Evolutionary conservation across 305 asterid species (phyloP).

Genomic region (Fraxinus floribunda): DNA sequence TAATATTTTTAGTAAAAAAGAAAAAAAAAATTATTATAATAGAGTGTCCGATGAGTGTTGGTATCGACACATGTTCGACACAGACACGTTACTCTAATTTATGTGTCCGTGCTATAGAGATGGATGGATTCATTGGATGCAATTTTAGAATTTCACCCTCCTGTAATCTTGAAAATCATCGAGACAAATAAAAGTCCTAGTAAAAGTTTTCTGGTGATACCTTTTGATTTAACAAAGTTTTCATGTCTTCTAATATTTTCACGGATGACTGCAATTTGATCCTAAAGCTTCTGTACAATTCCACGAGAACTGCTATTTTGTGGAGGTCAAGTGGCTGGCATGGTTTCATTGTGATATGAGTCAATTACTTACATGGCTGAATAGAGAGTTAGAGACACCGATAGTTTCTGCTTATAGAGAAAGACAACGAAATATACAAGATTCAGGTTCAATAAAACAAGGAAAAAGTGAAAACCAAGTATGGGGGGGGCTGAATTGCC

Average conservation of each 20-base stretch:
- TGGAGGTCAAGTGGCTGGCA: background rate
- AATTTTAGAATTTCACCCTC: background rate
- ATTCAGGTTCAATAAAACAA: background rate
- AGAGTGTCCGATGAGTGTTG: no score
- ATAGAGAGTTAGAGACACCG: background rate
- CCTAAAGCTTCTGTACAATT: background rate
- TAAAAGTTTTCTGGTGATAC: background rate
- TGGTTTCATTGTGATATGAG: background rate
- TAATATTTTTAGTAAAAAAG: no score
- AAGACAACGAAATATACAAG: background rate
- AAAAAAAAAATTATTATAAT: no score
- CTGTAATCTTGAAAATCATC: background rate
- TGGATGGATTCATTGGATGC: background rate
- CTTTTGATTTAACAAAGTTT: background rate
- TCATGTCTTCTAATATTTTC: background rate
- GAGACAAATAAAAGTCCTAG: background rate
- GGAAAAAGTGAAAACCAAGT: background rate
- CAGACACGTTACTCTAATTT: no score
- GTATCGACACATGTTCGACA: no score
- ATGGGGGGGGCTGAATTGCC: background rate
- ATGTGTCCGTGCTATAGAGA: background rate
- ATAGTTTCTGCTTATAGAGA: background rate
- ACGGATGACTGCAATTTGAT: background rate
- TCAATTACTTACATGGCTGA: background rate
- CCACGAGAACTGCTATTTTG: background rate